These are phyloP conservation scores for Seiridium cupressi DNA, from an alignment of 2,329 filamentous ascomycete species.

Conservation along the genomic window DNA sequence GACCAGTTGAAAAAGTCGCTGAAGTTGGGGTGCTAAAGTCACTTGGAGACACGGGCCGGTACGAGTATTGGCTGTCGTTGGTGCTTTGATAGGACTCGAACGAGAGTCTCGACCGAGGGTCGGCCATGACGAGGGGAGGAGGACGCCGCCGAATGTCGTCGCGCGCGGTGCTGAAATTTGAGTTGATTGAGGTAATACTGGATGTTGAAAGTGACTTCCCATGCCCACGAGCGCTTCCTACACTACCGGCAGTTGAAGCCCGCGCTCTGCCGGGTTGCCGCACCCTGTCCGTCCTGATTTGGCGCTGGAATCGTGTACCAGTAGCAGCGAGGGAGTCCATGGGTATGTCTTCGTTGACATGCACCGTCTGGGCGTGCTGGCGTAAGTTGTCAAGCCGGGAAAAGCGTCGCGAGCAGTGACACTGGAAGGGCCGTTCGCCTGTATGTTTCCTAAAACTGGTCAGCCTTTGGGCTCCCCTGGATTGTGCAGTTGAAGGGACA, in stretches of 20 bases:
- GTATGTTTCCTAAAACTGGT: slow-evolving; percentile 77
- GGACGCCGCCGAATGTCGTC: slow-evolving; percentile 70
- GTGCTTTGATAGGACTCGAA: slow-evolving; percentile 68
- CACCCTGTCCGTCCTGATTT: slow-evolving; percentile 84
- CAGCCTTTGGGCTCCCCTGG: slow-evolving; percentile 14
- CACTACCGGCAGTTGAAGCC: slow-evolving; percentile 74
- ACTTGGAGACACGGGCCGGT: slow-evolving; percentile 65
- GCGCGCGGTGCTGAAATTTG: slow-evolving; percentile 58
- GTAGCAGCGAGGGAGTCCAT: slow-evolving; percentile 90
- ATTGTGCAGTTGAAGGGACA: neutral
- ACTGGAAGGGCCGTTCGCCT: slow-evolving; percentile 93
- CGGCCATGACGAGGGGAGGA: slow-evolving; percentile 80
- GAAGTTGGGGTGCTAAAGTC: slow-evolving; percentile 83
- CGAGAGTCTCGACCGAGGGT: slow-evolving; percentile 64
- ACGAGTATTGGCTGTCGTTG: slow-evolving; percentile 63
- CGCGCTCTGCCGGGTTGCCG: slow-evolving; percentile 72
- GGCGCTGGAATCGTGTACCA: slow-evolving; percentile 86
- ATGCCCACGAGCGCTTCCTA: slow-evolving; percentile 73
- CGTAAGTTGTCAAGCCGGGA: slow-evolving; percentile 92
- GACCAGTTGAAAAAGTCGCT: slow-evolving; percentile 74
- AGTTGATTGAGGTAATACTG: slow-evolving; percentile 72
- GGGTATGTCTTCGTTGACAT: slow-evolving; percentile 96
- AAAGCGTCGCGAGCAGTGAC: slow-evolving; percentile 82
- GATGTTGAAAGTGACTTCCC: slow-evolving; percentile 84
- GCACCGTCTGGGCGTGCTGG: slow-evolving; percentile 96